Base-by-base conservation (phyloP, 2,329 filamentous ascomycete genomes). In the Trematosphaeria pertusa region DNA sequence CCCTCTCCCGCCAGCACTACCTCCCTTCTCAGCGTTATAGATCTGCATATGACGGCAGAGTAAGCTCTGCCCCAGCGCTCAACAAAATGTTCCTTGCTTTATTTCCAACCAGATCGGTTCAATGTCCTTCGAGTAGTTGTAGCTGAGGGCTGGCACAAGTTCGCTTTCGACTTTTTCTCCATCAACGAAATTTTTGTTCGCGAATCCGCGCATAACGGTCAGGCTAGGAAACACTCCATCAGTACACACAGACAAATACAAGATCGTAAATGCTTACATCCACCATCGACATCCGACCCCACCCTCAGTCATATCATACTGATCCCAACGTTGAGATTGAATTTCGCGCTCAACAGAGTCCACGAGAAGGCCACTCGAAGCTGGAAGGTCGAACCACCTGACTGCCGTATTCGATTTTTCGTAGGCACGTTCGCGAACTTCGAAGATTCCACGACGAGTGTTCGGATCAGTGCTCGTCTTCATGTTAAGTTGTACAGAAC, bases 201-300 rank as follows among this genome's bases (percentile, higher is more conserved):
- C 37, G 37, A 40, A 9, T 40, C 37, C 37, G 4, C 26, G 37
- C 37, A 40, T 40, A 14, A 40, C 37, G 15, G 22, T 30, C 8
- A 40, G 37, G 26, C 37, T 40, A 14, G 8, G 3, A 4, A 37
- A 37, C 35, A 37, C 37, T n/a, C 9, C 10, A 8, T 14, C 24
- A 40, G 37, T 24, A 40, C 10, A 4, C 18, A 40, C 31, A 21
- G 17, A 8, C 34, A 12, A 28, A 17, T 35, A 5, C 32, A 35
- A 30, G 22, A 21, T 5, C n/a, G n/a, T n/a, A n/a, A 24, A 31
- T 30, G 5, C 37, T 31, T 40, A 40, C 37, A 40, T 40, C 37
- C 37, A 40, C 37, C 37, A 40, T 31, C 37, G 37, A 30, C 37
- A 40, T 40, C 37, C 37, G 3, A 30, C 37, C 18, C 37, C 37